phyloP scores from a whole-genome alignment of 2,329 filamentous ascomycete genomes.

The Parastagonospora nodorum region DNA sequence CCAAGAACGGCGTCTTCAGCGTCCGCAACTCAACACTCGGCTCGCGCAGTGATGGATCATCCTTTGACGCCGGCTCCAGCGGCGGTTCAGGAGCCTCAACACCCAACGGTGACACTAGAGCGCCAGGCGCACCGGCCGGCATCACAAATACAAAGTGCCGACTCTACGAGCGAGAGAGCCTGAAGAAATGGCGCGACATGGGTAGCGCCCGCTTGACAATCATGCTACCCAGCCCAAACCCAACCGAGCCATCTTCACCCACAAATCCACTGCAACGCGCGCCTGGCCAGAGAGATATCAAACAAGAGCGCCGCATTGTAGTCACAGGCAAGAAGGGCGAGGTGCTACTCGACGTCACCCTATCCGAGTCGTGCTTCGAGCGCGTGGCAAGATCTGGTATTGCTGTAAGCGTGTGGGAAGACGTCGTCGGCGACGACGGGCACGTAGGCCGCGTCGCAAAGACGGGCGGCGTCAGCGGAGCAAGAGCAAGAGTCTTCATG shows the following conservation, averaged over 20 bases:
- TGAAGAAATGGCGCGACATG: conserved; percentile 86
- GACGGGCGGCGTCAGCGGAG: conserved; percentile 62
- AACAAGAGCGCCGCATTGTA: conserved; percentile 82
- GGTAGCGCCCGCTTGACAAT: conserved; percentile 85
- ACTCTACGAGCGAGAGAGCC: conserved; percentile 76
- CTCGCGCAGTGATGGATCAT: conserved; percentile 61
- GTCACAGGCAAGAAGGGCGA: conserved; percentile 73
- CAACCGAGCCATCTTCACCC: conserved; percentile 49
- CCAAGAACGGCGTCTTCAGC: conserved; percentile 76
- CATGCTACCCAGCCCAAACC: conserved; percentile 67
- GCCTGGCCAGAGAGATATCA: conserved; percentile 45
- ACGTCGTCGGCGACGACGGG: conserved; percentile 48
- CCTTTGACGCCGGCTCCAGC: conserved; percentile 50
- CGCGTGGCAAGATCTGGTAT: conserved; percentile 83
- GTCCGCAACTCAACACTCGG: conserved; percentile 77
- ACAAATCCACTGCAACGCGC: conserved; percentile 36
- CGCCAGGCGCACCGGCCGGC: conserved; percentile 59
- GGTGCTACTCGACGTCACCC: conserved; percentile 78
- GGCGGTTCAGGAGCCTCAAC: conserved; percentile 42
- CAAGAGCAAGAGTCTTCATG: conserved; percentile 67
- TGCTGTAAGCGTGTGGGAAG: conserved; percentile 85
- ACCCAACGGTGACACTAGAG: conserved; percentile 32
- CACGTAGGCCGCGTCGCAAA: conserved; percentile 67
- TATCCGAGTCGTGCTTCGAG: conserved; percentile 84
- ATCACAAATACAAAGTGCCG: conserved; percentile 84